Base-by-base conservation (phyloP, 345 rosid genomes). In the Linum tenue region DNA sequence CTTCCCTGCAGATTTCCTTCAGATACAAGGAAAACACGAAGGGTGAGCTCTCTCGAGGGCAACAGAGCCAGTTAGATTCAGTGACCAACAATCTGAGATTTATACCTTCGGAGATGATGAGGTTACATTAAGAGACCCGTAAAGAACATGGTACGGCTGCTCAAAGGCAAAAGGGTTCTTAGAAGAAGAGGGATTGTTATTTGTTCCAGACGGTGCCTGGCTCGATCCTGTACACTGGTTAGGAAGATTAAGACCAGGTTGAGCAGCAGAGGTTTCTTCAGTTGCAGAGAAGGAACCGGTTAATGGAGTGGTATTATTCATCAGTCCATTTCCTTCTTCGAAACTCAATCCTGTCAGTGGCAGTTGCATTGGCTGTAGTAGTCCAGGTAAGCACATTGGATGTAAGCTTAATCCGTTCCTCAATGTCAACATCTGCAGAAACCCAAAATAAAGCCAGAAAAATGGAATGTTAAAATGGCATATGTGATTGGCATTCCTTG, bases 391-490 rank as follows among this genome's bases (percentile, higher is more conserved):
- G 76, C 81, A 77, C 79, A 78, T 65, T 35, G 84, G 84, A 59
- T 81, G 81, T 71, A 81, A 72, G 71, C 81, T 74, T 68, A 81
- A 56, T 42, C 88, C 88, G 53, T 84, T 84, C 76, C 85, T 79
- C 85, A 81, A 70, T 9, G 85, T 72, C 61, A 84, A 67, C 88
- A 84, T 84, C 85, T 84, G 88, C 60, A 65, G 55, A 59, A 55
- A 22, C 56, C 70, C 31, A 62, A 22, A 22, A 22, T 22, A 22
- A 22, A 22, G 31, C 31, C 31, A 22, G 31, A 22, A 6, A 62
- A 62, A 39, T 5, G 50, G 36, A 57, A 57, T 17, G 60, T 16
- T 56, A 11, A 11, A 56, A n/a, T 56, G 3, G 8, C 1, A n/a
- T 22, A 5, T 11, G 36, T 56, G 12, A 8, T n/a, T 22, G 3